These are phyloP conservation scores for Ilex aquifolium DNA, from an alignment of 257 asterid species.

Conservation along the genomic window DNA sequence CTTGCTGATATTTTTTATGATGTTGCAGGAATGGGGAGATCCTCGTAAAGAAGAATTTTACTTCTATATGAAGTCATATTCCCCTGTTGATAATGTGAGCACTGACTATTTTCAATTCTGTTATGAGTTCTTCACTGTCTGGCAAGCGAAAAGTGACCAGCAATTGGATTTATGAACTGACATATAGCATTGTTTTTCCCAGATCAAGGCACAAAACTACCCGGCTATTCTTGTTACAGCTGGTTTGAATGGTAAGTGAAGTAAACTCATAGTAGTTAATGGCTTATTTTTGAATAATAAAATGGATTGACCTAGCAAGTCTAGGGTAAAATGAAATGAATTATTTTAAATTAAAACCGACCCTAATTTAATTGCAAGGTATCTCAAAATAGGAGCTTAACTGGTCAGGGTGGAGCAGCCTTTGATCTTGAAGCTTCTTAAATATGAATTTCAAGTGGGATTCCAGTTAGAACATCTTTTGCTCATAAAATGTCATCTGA, in stretches of 20 bases:
- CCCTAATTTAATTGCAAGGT: not conserved
- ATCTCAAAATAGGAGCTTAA: not conserved
- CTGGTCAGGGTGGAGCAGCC: no score
- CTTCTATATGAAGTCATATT: slow-evolving; percentile 85
- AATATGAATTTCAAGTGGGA: no score
- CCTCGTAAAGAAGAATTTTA: slow-evolving; percentile 91
- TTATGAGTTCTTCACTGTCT: not conserved
- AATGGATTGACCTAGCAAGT: no score
- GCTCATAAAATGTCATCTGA: no score
- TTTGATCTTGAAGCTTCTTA: no score
- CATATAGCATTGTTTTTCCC: slow-evolving; percentile 13
- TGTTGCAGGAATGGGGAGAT: slow-evolving; percentile 96
- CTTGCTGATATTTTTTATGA: slow-evolving; percentile 18
- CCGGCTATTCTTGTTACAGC: slow-evolving; percentile 88
- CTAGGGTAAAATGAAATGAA: no score
- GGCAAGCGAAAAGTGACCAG: not conserved
- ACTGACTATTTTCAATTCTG: slow-evolving; percentile 6
- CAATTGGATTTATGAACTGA: no score
- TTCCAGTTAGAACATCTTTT: no score
- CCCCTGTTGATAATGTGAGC: slow-evolving; percentile 92
- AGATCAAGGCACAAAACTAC: slow-evolving; percentile 69
- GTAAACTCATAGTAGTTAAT: no score
- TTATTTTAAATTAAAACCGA: slow-evolving; percentile 6
- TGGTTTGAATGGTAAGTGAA: slow-evolving; percentile 77
- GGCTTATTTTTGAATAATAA: no score